Evolutionary conservation across 2,329 filamentous ascomycete genomes (phyloP).

Genomic region (Paecilomyces niveus): DNA sequence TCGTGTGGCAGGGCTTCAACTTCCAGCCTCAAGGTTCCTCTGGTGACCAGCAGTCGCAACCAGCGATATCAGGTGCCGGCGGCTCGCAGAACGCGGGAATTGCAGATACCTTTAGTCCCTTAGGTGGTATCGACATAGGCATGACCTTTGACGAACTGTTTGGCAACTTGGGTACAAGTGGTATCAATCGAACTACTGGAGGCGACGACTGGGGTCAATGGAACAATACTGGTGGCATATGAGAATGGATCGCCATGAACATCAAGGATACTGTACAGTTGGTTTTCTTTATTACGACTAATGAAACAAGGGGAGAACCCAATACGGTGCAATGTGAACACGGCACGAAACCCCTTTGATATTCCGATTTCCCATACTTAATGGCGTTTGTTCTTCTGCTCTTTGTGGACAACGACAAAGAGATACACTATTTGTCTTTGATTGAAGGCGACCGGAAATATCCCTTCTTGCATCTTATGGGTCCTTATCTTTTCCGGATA

Average conservation of each 20-base stretch:
- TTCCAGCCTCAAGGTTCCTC: conserved; percentile 18
- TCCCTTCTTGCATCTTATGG: background rate
- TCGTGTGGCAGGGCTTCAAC: conserved; percentile 34
- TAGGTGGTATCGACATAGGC: conserved; percentile 20
- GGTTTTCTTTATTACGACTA: background rate
- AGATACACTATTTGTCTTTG: background rate
- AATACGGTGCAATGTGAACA: background rate
- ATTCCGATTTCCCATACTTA: background rate
- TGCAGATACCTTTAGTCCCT: conserved; percentile 16
- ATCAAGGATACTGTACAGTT: background rate
- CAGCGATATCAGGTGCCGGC: conserved; percentile 13
- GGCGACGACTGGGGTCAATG: conserved; percentile 34
- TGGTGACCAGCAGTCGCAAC: conserved; percentile 14
- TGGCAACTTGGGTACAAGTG: conserved; percentile 24
- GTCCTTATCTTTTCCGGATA: background rate
- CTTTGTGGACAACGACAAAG: background rate
- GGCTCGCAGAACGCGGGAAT: conserved; percentile 18
- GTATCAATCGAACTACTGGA: conserved; percentile 15
- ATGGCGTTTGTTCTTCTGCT: background rate
- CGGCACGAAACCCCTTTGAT: background rate
- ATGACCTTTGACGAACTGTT: conserved; percentile 36
- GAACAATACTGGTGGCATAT: conserved; percentile 25
- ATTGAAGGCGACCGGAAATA: background rate
- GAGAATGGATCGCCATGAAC: conserved; percentile 1
- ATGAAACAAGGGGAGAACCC: background rate